Evolutionary conservation across 345 rosid species (phyloP).

Genomic region (Adansonia digitata): DNA sequence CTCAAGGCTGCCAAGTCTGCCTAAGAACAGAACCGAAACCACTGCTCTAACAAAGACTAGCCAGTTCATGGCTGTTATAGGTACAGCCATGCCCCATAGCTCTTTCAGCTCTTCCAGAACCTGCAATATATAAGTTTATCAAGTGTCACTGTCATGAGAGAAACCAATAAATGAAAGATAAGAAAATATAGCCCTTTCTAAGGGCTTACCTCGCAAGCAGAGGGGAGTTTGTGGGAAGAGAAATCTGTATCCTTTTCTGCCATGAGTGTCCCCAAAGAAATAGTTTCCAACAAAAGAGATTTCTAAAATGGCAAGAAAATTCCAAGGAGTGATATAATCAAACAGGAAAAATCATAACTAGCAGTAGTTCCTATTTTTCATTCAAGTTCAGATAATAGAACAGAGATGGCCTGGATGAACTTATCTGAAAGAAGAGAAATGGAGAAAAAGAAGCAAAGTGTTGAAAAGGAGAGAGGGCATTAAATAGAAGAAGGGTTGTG

Average conservation of each 20-base stretch:
- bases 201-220: slow-evolving; percentile 45
- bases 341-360: slow-evolving; percentile 1
- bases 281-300: not conserved
- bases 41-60: slow-evolving; percentile 73
- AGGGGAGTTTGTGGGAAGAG: slow-evolving; percentile 40
- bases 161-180: not conserved
- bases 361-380: not conserved
- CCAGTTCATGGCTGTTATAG: slow-evolving; percentile 81
- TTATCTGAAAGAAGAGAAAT: not conserved
- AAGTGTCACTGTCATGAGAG: not conserved
- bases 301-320: not conserved
- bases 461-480: not conserved
- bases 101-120: slow-evolving; percentile 77
- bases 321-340: not conserved
- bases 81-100: slow-evolving; percentile 85
- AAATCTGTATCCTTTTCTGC: slow-evolving; percentile 45
- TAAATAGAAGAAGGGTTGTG: not conserved
- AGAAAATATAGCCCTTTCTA: not conserved
- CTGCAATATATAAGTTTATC: slow-evolving; percentile 22
- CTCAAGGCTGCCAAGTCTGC: slow-evolving; percentile 86
- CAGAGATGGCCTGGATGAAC: not conserved
- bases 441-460: not conserved
- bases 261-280: slow-evolving; percentile 30
- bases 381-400: not conserved
- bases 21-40: slow-evolving; percentile 84